Base-by-base conservation (phyloP, 352 stramenopile species). In the Pseudoperonospora humuli region DNA sequence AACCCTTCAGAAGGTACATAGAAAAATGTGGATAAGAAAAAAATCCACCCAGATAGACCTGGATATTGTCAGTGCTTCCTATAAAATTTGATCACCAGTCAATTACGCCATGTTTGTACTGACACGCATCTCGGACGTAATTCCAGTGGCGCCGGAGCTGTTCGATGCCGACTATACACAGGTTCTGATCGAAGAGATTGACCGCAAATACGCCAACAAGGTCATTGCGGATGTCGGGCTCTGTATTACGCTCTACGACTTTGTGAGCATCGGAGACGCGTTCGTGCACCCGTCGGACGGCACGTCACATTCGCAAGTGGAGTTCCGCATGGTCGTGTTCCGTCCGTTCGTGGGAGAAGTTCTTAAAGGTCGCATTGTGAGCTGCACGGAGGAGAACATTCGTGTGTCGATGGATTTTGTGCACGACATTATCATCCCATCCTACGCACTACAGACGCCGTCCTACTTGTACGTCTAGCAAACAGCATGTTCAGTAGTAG, bases 141-240 rank as follows among this genome's bases (percentile, higher is more conserved):
- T 93, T 36, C 77, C 79, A 9, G 73, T 93, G 58, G 74, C 65
- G 37, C 80, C 80, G 3, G 67, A 82, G 56, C 74, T 90, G 33
- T 88, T 89, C 45, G 71, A 85, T 39, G 64, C 75, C 48, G 75
- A 92, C 62, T 89, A 87, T 65, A 77, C 71, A 50, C 81, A 89
- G 45, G 80, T 91, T 31, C 57, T 95, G 34, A 61, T 89, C 14
- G 80, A 95, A 60, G 83, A 95, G 61, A 87, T 95, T 46, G 80
- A 95, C 59, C 75, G 75, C 53, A 95, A 95, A 64, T 95, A 93
- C 48, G 80, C 80, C 21, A 95, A 95, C 70, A 95, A 95, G 45
- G 80, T 95, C 10, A 72, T 95, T 24, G 70, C 81, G 3, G 81
- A 92, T 54, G 82, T 93, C 34, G 83, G 83, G 21, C 76, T 95